Evolutionary conservation across 164 flowering plant species (phyloP), one percentile per base, ranked within the genome.

Genomic region (Cinnamomum chago): DNA sequence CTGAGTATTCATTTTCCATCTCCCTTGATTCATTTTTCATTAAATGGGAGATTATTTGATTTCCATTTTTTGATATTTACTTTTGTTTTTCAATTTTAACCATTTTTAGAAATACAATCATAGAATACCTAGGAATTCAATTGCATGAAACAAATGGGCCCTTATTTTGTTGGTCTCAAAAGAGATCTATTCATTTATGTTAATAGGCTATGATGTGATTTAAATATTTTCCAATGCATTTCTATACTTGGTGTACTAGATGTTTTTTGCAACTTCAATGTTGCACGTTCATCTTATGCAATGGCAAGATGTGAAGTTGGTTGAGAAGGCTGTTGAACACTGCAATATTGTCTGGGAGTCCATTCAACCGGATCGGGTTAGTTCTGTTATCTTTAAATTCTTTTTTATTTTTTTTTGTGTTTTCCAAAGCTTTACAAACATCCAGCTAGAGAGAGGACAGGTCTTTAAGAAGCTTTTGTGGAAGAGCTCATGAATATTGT

Each of bases 241-340:
- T 62, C 51, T 40, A 50, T 58, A 55, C 14, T 20, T 76, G 69
- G 67, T 68, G 73, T 64, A 50, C 62, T 81, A 92, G 98, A 90
- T 92, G 96, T 91, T 91, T 84, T 95, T 95, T 76, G 92, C 91
- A 12, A 85, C 97, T 73, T 90, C 97, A 33, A 78, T 88, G 40
- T 78, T 95, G 78, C 98, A 95, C 62, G 95, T 92, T 78, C 92
- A 84, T 76, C 85, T 95, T 47, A 90, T 95, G 92, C 95, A 95
- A 75, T 95, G 98, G 97, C 87, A 83, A 65, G 92, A 89, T 76
- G 86, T 83, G 27, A 86, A 72, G 76, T 74, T 76, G 68, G 94
- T 92, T 66, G 88, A 86, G 80, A 78, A 72, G 70, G 91, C 94
- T 80, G 85, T 88, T 70, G 78, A 68, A 24, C 84, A 77, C 70